Percentiles rank a stretch among this genome's conserved stretches.
These are phyloP conservation scores for Fomitopsis serialis DNA, from an alignment of 768 basidiomycete species.

Conservation along the genomic window DNA sequence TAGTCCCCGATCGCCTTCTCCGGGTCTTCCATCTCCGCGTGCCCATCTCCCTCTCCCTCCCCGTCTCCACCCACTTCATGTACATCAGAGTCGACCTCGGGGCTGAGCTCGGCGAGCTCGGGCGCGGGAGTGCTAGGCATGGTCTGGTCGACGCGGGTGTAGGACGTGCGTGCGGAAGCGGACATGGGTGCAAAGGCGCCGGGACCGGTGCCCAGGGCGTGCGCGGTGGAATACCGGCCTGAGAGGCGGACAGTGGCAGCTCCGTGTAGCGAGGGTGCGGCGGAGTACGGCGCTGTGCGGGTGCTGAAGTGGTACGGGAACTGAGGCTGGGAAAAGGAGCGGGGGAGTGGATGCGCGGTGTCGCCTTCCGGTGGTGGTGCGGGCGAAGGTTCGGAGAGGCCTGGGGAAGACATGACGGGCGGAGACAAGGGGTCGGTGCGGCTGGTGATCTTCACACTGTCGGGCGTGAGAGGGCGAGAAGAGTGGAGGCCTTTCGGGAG, in stretches of 20 bases:
- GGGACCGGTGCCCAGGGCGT: neutral
- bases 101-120: conserved; percentile 1
- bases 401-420: too few species aligned
- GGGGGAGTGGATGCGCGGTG: neutral
- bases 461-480: too few species aligned
- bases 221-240: neutral
- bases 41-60: too few species aligned
- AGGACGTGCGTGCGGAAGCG: conserved; percentile 47
- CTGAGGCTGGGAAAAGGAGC: neutral
- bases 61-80: too few species aligned
- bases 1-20: too few species aligned
- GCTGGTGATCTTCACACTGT: too few species aligned
- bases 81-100: conserved; percentile 6
- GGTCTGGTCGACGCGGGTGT: conserved; percentile 41
- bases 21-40: conserved; percentile 5
- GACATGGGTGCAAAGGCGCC: conserved; percentile 24
- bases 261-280: neutral
- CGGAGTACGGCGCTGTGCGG: neutral
- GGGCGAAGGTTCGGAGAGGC: too few species aligned
- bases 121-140: conserved; percentile 16
- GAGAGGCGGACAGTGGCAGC: neutral
- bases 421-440: too few species aligned
- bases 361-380: too few species aligned
- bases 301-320: neutral
- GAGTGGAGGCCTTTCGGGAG: too few species aligned